Evolutionary conservation across 2,329 filamentous ascomycete species (phyloP).

Genomic region (Triangularia verruculosa): DNA sequence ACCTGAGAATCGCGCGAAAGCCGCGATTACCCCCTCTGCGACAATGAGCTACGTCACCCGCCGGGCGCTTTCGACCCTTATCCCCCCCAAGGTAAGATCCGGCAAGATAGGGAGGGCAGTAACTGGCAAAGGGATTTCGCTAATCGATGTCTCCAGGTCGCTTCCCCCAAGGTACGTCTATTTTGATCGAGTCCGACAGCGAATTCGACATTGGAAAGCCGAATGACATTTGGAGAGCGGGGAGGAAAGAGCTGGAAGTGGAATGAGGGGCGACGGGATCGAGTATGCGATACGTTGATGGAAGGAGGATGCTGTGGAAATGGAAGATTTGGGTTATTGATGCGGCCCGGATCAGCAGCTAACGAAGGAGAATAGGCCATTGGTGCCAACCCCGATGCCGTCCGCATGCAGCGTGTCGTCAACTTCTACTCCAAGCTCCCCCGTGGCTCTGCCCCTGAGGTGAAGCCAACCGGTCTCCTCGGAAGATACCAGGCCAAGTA

Average conservation of each 20-base stretch:
- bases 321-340: neutral
- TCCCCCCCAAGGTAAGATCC: constrained; percentile 86
- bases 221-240: neutral
- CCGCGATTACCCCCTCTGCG: constrained; percentile 33
- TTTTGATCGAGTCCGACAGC: constrained; percentile 6
- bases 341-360: constrained; percentile 31
- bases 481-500: constrained; percentile 87
- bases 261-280: neutral
- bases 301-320: neutral
- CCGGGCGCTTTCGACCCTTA: constrained; percentile 94
- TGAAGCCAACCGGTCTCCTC: constrained; percentile 77
- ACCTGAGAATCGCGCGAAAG: constrained; percentile 1
- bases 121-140: constrained; percentile 2
- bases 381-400: constrained; percentile 89
- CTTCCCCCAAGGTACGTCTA: constrained; percentile 75
- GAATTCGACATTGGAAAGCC: constrained; percentile 1
- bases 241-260: neutral
- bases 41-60: constrained; percentile 92
- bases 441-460: constrained; percentile 81
- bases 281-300: neutral
- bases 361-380: constrained; percentile 65
- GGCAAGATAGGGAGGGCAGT: neutral
- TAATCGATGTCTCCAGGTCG: constrained; percentile 53
- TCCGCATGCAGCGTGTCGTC: constrained; percentile 96
- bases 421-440: constrained; percentile 99